Conservation (phyloP, 169 alveolate species). For the Theileria annulata region DNA sequence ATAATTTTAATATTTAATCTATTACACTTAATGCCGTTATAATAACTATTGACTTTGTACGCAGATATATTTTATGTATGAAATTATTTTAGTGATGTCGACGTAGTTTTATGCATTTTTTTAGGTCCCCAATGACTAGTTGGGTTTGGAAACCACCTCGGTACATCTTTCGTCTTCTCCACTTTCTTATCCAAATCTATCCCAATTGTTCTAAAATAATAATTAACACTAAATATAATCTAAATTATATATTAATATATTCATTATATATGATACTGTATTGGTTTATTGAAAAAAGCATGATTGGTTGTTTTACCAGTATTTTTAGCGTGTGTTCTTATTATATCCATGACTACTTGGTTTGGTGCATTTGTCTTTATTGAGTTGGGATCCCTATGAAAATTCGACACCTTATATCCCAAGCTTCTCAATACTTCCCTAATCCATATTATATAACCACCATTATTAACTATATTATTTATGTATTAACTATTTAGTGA, state of each 20-base stretch:
- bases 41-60: too few species aligned
- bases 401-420: slow-evolving; percentile 86
- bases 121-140: slow-evolving; percentile 67
- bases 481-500: not conserved
- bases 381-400: slow-evolving; percentile 87
- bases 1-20: not conserved
- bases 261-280: not conserved
- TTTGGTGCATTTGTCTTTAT: slow-evolving; percentile 88
- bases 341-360: slow-evolving; percentile 86
- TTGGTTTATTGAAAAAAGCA: slow-evolving; percentile 46
- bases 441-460: not conserved
- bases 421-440: slow-evolving; percentile 60
- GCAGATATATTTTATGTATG: too few species aligned
- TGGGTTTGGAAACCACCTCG: slow-evolving; percentile 65
- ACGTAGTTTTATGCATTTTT: slow-evolving; percentile 50
- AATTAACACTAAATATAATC: not conserved
- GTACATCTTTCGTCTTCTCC: slow-evolving; percentile 19
- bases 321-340: slow-evolving; percentile 59
- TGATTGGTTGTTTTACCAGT: slow-evolving; percentile 23
- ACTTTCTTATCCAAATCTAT: slow-evolving; percentile 30
- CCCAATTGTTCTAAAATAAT: slow-evolving; percentile 33
- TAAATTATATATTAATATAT: not conserved
- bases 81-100: slow-evolving; percentile 25
- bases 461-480: not conserved
- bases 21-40: not conserved